phyloP scores from a whole-genome alignment of 2,329 filamentous ascomycete species.

The Ophiostoma ulmi region DNA sequence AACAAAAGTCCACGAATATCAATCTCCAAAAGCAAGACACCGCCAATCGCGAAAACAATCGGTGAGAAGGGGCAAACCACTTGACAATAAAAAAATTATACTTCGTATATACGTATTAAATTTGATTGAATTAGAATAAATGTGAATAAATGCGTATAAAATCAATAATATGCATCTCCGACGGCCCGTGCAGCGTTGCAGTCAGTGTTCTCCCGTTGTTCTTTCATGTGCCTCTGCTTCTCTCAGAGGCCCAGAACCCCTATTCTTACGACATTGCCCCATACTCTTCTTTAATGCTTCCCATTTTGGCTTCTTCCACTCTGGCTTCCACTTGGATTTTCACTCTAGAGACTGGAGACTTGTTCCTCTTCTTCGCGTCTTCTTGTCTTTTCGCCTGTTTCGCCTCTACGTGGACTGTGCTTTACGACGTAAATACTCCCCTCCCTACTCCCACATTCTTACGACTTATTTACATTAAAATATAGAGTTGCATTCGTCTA shows the following conservation, averaged over 20 bases:
- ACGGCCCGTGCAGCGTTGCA: slow-evolving; percentile 11
- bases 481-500: slow-evolving; percentile 4
- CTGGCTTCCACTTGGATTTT: no score
- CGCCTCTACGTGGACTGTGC: neutral
- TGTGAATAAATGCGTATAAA: neutral
- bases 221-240: neutral
- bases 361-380: neutral
- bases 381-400: neutral
- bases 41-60: neutral
- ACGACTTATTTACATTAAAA: neutral
- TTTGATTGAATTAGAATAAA: neutral
- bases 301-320: neutral
- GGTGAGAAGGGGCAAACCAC: neutral
- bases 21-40: slow-evolving; percentile 1
- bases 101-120: no score
- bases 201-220: slow-evolving; percentile 12
- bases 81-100: neutral
- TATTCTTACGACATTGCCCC: slow-evolving; percentile 13
- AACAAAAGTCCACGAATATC: neutral
- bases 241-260: neutral
- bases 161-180: neutral
- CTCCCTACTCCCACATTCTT: neutral
- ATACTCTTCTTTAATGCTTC: neutral
- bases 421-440: neutral
- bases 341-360: no score